These are phyloP conservation scores for Pezicula radicicola DNA, from an alignment of 2,329 filamentous ascomycete species.

Conservation along the genomic window DNA sequence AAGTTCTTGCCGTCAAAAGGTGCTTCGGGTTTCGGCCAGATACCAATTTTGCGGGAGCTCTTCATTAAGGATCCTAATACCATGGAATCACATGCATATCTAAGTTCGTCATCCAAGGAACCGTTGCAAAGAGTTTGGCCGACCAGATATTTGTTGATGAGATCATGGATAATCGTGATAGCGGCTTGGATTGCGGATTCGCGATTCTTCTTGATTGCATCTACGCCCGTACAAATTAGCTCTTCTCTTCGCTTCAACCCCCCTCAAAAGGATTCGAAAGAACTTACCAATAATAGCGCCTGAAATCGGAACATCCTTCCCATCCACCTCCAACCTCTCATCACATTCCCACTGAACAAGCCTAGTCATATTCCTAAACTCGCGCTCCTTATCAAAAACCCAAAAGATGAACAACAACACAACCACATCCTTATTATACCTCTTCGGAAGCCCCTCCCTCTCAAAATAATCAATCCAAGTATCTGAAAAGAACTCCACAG, in stretches of 20 bases:
- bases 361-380: conserved; percentile 17
- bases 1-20: conserved; percentile 18
- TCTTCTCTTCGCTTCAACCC: neutral
- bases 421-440: conserved; percentile 15
- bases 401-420: conserved; percentile 17
- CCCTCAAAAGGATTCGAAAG: neutral
- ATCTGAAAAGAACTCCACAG: conserved; percentile 38
- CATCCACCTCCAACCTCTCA: conserved; percentile 14
- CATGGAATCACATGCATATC: conserved; percentile 20
- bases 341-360: conserved; percentile 15
- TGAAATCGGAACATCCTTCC: conserved; percentile 8
- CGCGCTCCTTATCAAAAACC: conserved; percentile 14
- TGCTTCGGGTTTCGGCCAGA: conserved; percentile 18
- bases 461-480: conserved; percentile 35
- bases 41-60: conserved; percentile 18
- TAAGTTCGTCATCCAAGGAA: conserved; percentile 12
- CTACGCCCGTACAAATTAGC: conserved; percentile 2
- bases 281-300: conserved; percentile 10
- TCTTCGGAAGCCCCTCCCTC: conserved; percentile 14
- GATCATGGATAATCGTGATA: conserved; percentile 12
- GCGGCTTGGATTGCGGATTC: conserved; percentile 12
- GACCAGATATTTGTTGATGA: conserved; percentile 17
- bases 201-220: conserved; percentile 13
- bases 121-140: conserved; percentile 10
- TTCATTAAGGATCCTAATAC: conserved; percentile 21